These are phyloP conservation scores for Coprinellus micaceus DNA, from an alignment of 768 basidiomycete species.

Conservation along the genomic window DNA sequence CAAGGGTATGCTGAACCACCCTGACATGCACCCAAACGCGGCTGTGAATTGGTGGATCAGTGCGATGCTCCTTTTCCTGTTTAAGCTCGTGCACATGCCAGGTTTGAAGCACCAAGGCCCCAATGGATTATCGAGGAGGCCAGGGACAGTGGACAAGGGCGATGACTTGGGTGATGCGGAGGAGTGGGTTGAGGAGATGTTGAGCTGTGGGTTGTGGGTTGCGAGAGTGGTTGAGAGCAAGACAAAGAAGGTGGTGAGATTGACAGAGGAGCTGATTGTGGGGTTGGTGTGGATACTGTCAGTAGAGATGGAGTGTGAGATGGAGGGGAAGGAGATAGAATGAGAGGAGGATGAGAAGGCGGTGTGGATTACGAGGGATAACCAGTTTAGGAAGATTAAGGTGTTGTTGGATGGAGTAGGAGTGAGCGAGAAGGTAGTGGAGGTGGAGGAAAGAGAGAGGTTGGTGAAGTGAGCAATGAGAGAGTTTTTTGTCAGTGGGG, in stretches of 20 bases:
- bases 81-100: slow-evolving; percentile 35
- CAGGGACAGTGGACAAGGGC: slow-evolving; percentile 9
- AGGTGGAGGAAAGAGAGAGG: background rate
- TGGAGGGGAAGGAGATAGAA: background rate
- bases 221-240: background rate
- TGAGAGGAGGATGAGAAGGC: background rate
- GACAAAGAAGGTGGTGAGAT: background rate
- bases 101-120: slow-evolving; percentile 29
- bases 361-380: background rate
- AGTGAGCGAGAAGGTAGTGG: background rate
- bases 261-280: too few relatives aligned
- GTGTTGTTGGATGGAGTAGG: background rate
- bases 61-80: slow-evolving; percentile 34
- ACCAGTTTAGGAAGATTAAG: slow-evolving; percentile 3
- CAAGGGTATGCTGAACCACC: slow-evolving; percentile 40
- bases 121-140: slow-evolving; percentile 33
- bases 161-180: slow-evolving; percentile 23
- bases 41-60: slow-evolving; percentile 40
- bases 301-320: too few relatives aligned
- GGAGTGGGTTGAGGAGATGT: slow-evolving; percentile 19
- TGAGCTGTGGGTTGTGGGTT: slow-evolving; percentile 5
- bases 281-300: slow-evolving; percentile 3
- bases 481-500: slow-evolving; percentile 7
- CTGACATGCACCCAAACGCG: slow-evolving; percentile 33
- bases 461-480: background rate